A percentile compares a stretch with the other conserved stretches of the same genome.
Conservation (phyloP, 371 early-diverging fungal genomes). For the Circinella minor region DNA sequence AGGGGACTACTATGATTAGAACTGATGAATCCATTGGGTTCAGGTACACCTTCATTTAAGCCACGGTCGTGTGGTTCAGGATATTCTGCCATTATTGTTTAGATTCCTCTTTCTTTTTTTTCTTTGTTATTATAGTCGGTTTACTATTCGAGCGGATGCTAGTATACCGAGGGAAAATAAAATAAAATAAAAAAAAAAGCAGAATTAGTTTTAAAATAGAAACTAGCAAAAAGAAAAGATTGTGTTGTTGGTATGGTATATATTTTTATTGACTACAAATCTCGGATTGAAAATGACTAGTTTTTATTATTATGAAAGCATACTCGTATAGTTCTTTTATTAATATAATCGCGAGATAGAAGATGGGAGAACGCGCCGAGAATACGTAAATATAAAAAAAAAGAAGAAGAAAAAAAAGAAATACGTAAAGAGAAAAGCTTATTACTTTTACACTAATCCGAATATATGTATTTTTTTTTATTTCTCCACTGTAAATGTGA, state of each 20-base stretch:
- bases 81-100: not conserved
- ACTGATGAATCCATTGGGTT: not conserved
- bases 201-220: too few relatives aligned
- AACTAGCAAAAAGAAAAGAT: too few relatives aligned
- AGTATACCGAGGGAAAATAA: not conserved
- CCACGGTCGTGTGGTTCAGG: constrained; percentile 1
- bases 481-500: too few relatives aligned
- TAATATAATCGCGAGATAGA: not conserved
- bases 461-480: too few relatives aligned
- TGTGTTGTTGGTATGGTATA: too few relatives aligned
- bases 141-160: not conserved
- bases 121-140: not conserved
- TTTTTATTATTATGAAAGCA: not conserved
- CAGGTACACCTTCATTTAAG: constrained; percentile 6
- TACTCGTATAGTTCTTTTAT: not conserved
- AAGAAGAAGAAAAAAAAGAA: not conserved
- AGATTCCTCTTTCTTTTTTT: not conserved
- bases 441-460: too few relatives aligned
- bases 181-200: not conserved
- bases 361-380: constrained; percentile 6
- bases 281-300: not conserved
- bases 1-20: constrained; percentile 4
- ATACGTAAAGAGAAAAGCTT: too few relatives aligned
- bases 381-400: not conserved
- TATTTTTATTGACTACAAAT: too few relatives aligned